phyloP scores from a whole-genome alignment of 1,284 basidiomycete species.

The Cutaneotrichosporon sp. region DNA sequence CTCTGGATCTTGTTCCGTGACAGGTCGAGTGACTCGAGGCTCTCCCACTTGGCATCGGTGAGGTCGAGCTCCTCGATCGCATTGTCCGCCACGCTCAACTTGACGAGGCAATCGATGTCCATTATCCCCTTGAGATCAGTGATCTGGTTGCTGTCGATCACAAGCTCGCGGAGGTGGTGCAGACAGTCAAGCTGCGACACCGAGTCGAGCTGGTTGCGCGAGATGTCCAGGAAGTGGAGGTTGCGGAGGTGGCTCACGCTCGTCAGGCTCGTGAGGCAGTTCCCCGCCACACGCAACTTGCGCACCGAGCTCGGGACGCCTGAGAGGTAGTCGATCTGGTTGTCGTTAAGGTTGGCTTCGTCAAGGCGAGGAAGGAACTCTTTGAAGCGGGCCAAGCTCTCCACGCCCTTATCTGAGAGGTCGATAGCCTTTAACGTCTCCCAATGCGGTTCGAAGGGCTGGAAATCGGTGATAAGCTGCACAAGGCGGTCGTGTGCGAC shows the following conservation, averaged over 20 bases:
- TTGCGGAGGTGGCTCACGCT: constrained; percentile 84
- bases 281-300: constrained; percentile 75
- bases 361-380: constrained; percentile 89
- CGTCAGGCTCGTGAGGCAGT: constrained; percentile 80
- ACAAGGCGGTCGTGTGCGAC: constrained; percentile 87
- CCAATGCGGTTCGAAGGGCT: constrained; percentile 95
- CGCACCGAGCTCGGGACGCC: constrained; percentile 75
- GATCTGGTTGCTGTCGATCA: constrained; percentile 81
- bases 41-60: constrained; percentile 65
- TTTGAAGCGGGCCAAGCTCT: constrained; percentile 86
- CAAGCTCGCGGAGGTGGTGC: constrained; percentile 80
- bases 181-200: constrained; percentile 79
- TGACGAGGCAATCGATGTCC: constrained; percentile 73
- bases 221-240: constrained; percentile 86
- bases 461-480: constrained; percentile 88
- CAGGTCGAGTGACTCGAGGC: constrained; percentile 79
- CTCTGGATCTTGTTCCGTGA: constrained; percentile 70
- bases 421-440: constrained; percentile 75
- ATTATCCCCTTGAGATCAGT: constrained; percentile 73
- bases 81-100: constrained; percentile 80
- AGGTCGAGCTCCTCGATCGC: constrained; percentile 67
- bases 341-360: constrained; percentile 71
- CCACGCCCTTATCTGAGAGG: constrained; percentile 72
- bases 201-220: constrained; percentile 83
- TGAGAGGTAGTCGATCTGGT: constrained; percentile 80